These are phyloP conservation scores for Kazachstania africana DNA, from an alignment of 805 yeast species.

Conservation along the genomic window DNA sequence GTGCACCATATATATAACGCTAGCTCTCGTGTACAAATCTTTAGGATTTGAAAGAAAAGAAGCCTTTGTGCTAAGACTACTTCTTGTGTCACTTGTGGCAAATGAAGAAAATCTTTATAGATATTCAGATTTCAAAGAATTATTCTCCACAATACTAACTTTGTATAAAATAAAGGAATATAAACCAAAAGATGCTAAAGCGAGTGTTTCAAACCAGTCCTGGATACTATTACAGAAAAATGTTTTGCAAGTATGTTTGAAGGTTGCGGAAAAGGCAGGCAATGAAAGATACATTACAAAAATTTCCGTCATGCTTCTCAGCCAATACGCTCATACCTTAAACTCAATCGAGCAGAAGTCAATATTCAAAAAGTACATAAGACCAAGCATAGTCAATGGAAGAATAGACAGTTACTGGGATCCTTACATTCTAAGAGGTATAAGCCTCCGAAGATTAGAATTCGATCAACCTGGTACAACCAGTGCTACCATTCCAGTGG, in stretches of 20 bases:
- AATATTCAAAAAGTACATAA: conserved; percentile 21
- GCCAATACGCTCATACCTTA: conserved; percentile 43
- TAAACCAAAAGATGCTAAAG: not conserved
- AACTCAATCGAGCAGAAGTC: conserved; percentile 45
- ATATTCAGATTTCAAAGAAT: conserved; percentile 27
- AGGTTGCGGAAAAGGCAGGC: conserved; percentile 39
- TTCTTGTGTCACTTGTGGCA: conserved; percentile 42
- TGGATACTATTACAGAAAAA: conserved; percentile 53
- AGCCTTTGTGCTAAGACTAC: conserved; percentile 55
- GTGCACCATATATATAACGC: conserved; percentile 48
- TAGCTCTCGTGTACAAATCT: conserved; percentile 53
- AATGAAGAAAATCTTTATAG: conserved; percentile 18
- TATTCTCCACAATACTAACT: conserved; percentile 38
- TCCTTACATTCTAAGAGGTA: conserved; percentile 45
- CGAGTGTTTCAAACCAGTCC: conserved; percentile 9
- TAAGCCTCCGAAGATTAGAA: conserved; percentile 27
- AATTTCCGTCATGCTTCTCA: conserved; percentile 42
- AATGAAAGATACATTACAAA: conserved; percentile 34
- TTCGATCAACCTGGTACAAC: conserved; percentile 10
- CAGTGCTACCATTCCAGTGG: not conserved
- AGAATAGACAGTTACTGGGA: conserved; percentile 54
- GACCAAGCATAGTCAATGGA: conserved; percentile 17
- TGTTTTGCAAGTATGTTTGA: conserved; percentile 39
- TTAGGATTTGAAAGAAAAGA: conserved; percentile 56
- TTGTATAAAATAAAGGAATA: conserved; percentile 37